Evolutionary conservation across 768 basidiomycete genomes (phyloP), one percentile per base, ranked within the genome.

Genomic region (Rhodotorula babjevae): DNA sequence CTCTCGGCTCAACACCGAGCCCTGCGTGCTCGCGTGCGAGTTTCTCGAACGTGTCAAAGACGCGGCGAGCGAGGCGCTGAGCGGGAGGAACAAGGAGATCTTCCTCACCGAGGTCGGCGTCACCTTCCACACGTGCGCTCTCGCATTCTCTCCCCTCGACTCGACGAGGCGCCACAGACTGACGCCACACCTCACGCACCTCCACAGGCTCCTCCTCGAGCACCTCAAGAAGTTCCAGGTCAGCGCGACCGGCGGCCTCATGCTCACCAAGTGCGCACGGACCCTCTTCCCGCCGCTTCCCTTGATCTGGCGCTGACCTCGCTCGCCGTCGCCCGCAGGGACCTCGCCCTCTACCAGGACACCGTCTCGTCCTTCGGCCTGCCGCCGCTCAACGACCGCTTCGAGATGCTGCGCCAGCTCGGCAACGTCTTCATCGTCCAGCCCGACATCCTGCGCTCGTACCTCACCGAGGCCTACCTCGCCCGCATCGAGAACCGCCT

Each of bases 401-500:
- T 95, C 83, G 96, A 98, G 80, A 97, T 98, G 83, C 89, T 98
- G 73, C 89, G 94, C 53, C 94, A 98, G 81, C 87, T 99, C 10
- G 96, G 95, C 76, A 95, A 98, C 79, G 86, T 94, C 74, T 99
- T 97, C 85, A 89, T 98, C 74, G 91, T 99, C 61, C 91, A 89
- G 65, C 94, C 95, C 14, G 93, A 97, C 74, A 91, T 94, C 69
- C 86, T 99, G 75, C 91, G 90, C 77, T 91, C 93, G 9, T 98
- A 96, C 83, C 93, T 98, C 80, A 91, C 89, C 18, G 94, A 96
- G 79, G 75, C 77, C 16, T 92, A 93, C 80, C 88, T 99, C 23
- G 93, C 93, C 16, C 87, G 92, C 27, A 93, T 99, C 76, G 95
- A 98, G 75, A 82, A 90, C 7, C 84, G 85, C 27, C 85, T 98